A percentile compares a stretch with the other conserved stretches of the same genome.
phyloP scores from a whole-genome alignment of 73 alveolate genomes.

The Blepharisma japonicum region DNA sequence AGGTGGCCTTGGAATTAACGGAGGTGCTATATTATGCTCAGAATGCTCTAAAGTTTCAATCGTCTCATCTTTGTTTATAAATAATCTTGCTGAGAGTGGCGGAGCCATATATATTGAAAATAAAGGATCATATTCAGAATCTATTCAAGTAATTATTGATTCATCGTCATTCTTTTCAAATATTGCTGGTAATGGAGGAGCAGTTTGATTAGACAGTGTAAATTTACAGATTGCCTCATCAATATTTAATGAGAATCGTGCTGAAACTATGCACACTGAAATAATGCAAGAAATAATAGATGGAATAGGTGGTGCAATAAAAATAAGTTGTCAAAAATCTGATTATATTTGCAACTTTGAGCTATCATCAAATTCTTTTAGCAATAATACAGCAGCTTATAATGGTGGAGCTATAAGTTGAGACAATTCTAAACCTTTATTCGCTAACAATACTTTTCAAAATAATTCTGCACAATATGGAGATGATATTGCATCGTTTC shows the following conservation, averaged over 20 bases:
- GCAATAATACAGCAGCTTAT: too few species aligned
- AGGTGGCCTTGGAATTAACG: neutral
- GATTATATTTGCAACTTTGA: constrained; percentile 1
- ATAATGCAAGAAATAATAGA: too few species aligned
- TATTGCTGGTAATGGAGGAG: neutral
- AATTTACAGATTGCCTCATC: neutral
- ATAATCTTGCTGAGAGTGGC: constrained; percentile 11
- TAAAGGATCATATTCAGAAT: too few species aligned
- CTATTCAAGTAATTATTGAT: too few species aligned
- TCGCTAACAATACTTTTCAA: neutral
- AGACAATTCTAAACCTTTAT: neutral
- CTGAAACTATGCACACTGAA: neutral
- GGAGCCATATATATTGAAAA: neutral
- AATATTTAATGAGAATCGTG: neutral
- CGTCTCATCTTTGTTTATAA: neutral
- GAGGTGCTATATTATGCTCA: neutral
- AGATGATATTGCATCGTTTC: neutral
- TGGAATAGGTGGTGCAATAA: neutral
- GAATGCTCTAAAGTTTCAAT: neutral
- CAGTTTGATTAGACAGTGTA: neutral
- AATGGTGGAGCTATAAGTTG: constrained; percentile 8
- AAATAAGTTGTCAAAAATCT: too few species aligned
- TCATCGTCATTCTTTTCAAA: neutral
- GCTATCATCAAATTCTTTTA: constrained; percentile 30
- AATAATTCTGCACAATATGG: neutral